Percentiles rank a stretch among this genome's conserved stretches.
phyloP scores from a whole-genome alignment of 2,329 filamentous ascomycete species.

The Apiospora kogelbergensis region DNA sequence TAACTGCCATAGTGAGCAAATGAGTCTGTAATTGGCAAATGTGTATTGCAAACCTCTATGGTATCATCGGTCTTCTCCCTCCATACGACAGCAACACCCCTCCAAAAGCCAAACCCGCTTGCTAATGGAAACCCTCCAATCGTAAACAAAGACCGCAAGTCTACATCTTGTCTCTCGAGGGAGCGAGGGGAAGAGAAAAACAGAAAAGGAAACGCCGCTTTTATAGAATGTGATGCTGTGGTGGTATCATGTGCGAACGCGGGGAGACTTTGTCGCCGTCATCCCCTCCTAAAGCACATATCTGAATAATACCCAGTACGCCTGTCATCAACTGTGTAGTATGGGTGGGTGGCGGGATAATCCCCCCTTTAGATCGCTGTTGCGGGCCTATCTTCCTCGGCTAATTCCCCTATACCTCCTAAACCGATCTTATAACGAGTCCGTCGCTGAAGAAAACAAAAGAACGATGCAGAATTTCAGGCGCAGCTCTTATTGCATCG shows the following conservation, averaged over 20 bases:
- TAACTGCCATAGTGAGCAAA: too few relatives aligned
- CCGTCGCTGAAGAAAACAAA: background rate
- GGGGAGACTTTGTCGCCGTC: background rate
- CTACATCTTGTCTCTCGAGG: background rate
- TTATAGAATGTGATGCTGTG: background rate
- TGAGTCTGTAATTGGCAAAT: background rate
- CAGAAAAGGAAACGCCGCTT: background rate
- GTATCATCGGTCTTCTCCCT: background rate
- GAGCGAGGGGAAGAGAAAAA: background rate
- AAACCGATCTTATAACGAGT: background rate
- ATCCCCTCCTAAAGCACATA: background rate
- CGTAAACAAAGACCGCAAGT: background rate
- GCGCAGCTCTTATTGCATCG: background rate
- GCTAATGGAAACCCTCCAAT: background rate
- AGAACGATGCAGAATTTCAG: background rate
- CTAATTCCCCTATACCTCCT: background rate
- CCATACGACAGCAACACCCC: background rate
- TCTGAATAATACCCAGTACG: slow-evolving; percentile 6
- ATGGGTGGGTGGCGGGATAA: background rate
- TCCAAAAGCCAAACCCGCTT: background rate
- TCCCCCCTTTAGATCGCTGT: background rate
- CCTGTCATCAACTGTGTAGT: background rate
- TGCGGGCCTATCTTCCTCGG: background rate
- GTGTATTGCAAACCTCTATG: slow-evolving; percentile 6
- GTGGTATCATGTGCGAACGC: background rate